Conservation (phyloP, 495 filamentous ascomycete genomes). For the Penicillium subrubescens region DNA sequence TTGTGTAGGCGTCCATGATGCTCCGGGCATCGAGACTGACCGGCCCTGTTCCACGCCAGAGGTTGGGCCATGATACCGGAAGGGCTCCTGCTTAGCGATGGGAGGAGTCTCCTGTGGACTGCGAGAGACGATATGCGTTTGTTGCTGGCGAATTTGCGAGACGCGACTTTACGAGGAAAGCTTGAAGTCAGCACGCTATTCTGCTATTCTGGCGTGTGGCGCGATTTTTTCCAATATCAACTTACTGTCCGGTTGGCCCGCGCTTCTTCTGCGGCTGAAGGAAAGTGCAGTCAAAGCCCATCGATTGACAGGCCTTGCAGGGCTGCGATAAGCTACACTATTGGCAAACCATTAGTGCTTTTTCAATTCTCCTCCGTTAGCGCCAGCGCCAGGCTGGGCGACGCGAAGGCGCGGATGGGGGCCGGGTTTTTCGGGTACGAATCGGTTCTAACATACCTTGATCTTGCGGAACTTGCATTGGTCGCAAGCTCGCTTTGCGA, state of each 20-base stretch:
- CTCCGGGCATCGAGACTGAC: conserved; percentile 23
- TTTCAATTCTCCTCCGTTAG: background rate
- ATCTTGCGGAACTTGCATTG: conserved; percentile 50
- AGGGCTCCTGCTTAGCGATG: conserved; percentile 21
- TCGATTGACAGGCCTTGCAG: conserved; percentile 40
- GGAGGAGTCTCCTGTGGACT: conserved; percentile 15
- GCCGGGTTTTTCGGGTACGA: background rate
- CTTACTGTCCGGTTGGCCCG: conserved; percentile 46
- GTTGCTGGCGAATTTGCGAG: conserved; percentile 46
- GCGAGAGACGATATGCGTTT: conserved; percentile 28
- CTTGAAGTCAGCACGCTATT: conserved; percentile 9
- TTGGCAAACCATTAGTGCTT: conserved; percentile 17
- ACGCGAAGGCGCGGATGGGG: background rate
- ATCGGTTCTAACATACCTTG: conserved; percentile 29
- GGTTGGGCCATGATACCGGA: conserved; percentile 26
- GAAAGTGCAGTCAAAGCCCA: conserved; percentile 50
- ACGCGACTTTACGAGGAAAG: conserved; percentile 31
- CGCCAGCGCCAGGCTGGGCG: background rate
- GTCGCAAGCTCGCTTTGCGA: conserved; percentile 44
- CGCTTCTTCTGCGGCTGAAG: conserved; percentile 48
- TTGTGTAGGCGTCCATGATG: conserved; percentile 25
- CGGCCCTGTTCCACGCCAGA: conserved; percentile 23
- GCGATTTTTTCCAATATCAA: conserved; percentile 12
- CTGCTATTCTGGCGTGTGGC: background rate
- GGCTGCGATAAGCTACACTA: conserved; percentile 47